These are phyloP conservation scores for Suillus clintonianus DNA, from an alignment of 768 basidiomycete species.

Conservation along the genomic window DNA sequence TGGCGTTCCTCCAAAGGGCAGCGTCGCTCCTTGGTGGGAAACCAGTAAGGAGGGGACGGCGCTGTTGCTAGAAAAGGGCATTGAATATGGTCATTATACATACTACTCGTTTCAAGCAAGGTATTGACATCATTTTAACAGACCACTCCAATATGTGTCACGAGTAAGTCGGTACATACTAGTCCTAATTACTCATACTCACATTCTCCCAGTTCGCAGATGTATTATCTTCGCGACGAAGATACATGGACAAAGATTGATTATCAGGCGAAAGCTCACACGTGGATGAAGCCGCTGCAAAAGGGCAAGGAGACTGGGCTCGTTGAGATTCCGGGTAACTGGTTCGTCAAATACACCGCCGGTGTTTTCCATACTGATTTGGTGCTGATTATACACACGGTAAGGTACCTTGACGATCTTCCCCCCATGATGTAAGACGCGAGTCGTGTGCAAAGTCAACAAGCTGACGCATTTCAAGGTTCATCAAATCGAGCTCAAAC, in stretches of 20 bases:
- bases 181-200: not conserved
- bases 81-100: slow-evolving; percentile 59
- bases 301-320: slow-evolving; percentile 65
- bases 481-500: slow-evolving; percentile 65
- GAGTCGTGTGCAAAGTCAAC: not conserved
- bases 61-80: slow-evolving; percentile 68
- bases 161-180: slow-evolving; percentile 36
- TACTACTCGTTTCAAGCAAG: slow-evolving; percentile 9
- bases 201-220: slow-evolving; percentile 46
- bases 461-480: slow-evolving; percentile 41
- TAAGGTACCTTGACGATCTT: slow-evolving; percentile 71
- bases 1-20: slow-evolving; percentile 59
- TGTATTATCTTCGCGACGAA: slow-evolving; percentile 67
- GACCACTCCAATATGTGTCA: slow-evolving; percentile 63
- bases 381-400: not conserved
- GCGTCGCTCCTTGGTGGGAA: slow-evolving; percentile 83
- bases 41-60: slow-evolving; percentile 65
- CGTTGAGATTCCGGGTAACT: slow-evolving; percentile 68
- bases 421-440: slow-evolving; percentile 66
- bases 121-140: slow-evolving; percentile 20
- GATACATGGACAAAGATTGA: slow-evolving; percentile 77
- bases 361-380: not conserved
- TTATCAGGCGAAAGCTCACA: slow-evolving; percentile 54
- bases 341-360: slow-evolving; percentile 38
- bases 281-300: slow-evolving; percentile 76